Conservation (phyloP, 2,329 filamentous ascomycete genomes). For the Ceratocystis destructans region DNA sequence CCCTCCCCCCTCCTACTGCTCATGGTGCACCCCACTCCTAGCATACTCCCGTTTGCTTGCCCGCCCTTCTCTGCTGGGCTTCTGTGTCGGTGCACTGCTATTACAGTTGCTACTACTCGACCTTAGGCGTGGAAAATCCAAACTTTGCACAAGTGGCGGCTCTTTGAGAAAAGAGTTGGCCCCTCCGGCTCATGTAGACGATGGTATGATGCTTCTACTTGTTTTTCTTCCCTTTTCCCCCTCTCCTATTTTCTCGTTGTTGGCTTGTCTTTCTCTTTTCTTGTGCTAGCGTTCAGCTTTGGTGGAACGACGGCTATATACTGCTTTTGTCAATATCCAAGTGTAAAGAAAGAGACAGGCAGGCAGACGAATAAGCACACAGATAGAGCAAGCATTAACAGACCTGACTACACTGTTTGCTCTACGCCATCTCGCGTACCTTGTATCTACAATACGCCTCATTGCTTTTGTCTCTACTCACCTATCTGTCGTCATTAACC, state of each 20-base stretch:
- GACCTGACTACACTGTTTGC: too few relatives aligned
- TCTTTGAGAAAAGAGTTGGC: conserved; percentile 17
- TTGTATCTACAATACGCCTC: not conserved
- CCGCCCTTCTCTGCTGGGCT: not conserved
- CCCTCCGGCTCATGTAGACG: conserved; percentile 17
- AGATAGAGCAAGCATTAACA: too few relatives aligned
- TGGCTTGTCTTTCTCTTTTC: not conserved
- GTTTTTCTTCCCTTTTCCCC: not conserved
- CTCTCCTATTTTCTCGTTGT: not conserved
- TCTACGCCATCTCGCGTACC: not conserved
- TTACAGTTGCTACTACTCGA: conserved; percentile 7
- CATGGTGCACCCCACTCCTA: not conserved
- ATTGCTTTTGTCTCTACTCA: not conserved
- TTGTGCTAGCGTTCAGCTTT: not conserved
- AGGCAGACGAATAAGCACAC: too few relatives aligned
- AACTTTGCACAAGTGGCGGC: conserved; percentile 4
- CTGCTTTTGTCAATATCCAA: not conserved
- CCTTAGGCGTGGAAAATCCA: not conserved
- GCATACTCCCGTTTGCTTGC: not conserved
- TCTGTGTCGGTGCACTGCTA: not conserved
- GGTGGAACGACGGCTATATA: not conserved
- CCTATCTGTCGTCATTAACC: too few relatives aligned
- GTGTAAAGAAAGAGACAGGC: too few relatives aligned
- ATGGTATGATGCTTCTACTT: conserved; percentile 18
- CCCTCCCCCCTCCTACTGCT: not conserved